These are phyloP conservation scores for Pistacia atlantica DNA, from an alignment of 345 rosid genomes.

Conservation along the genomic window DNA sequence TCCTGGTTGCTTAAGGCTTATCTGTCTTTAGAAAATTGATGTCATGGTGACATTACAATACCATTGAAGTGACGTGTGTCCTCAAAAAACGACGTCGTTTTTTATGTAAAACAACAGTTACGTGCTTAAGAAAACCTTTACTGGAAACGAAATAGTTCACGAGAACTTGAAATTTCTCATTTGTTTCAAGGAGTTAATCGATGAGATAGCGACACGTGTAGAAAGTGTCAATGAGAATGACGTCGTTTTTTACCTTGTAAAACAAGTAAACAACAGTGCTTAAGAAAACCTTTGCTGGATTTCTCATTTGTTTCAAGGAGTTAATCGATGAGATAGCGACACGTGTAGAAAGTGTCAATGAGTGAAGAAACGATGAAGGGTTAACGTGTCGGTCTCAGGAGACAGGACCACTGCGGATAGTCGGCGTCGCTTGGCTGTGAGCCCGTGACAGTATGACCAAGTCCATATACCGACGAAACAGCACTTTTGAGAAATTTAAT, in stretches of 20 bases:
- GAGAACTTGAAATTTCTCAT: constrained; percentile 16
- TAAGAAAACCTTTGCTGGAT: neutral
- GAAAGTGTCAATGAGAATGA: no score
- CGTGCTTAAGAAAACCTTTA: neutral
- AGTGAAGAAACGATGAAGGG: neutral
- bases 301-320: neutral
- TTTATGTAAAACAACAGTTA: no score
- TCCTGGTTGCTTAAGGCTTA: no score
- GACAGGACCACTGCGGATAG: constrained; percentile 42
- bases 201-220: constrained; percentile 36
- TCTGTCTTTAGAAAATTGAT: neutral
- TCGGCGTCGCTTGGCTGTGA: constrained; percentile 44
- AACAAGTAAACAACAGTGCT: no score
- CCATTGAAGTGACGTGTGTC: neutral
- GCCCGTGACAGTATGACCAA: constrained; percentile 25
- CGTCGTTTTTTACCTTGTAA: no score
- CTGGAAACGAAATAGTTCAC: constrained; percentile 19
- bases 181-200: neutral
- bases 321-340: constrained; percentile 20
- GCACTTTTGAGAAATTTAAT: constrained; percentile 32
- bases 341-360: constrained; percentile 18
- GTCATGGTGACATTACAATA: constrained; percentile 15
- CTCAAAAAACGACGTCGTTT: no score
- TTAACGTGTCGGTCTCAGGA: constrained; percentile 41
- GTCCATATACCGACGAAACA: constrained; percentile 49